A percentile compares a stretch with the other conserved stretches of the same genome.
These are phyloP conservation scores for Tremella fuciformis DNA, from an alignment of 768 basidiomycete species.

Conservation along the genomic window DNA sequence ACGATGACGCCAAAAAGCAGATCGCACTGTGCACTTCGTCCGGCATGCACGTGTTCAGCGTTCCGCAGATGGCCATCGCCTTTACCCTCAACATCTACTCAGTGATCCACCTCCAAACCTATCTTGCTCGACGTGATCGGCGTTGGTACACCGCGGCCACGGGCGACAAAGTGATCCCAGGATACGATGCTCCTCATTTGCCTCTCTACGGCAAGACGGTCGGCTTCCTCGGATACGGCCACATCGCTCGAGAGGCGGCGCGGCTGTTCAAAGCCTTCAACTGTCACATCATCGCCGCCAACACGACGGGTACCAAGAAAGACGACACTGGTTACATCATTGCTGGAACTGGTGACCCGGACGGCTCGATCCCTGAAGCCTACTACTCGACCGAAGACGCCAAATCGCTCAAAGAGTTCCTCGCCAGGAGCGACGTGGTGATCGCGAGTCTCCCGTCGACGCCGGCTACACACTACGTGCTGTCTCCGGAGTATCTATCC, in stretches of 20 bases:
- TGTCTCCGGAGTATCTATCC: constrained; percentile 31
- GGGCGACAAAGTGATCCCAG: too few species aligned
- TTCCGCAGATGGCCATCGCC: constrained; percentile 27
- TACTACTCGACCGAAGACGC: constrained; percentile 36
- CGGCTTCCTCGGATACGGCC: constrained; percentile 41
- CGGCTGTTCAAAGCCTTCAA: constrained; percentile 42
- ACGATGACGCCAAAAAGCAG: constrained; percentile 23
- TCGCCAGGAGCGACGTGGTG: constrained; percentile 35
- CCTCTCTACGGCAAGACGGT: not conserved
- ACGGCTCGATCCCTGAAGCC: constrained; percentile 34
- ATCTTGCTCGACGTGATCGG: too few species aligned
- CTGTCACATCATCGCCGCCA: constrained; percentile 45
- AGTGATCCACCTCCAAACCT: too few species aligned
- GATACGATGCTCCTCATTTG: too few species aligned
- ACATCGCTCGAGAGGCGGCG: constrained; percentile 47
- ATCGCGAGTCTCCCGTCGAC: constrained; percentile 47
- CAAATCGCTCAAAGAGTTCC: constrained; percentile 32
- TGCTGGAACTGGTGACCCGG: constrained; percentile 40
- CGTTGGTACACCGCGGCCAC: too few species aligned
- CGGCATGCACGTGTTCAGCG: constrained; percentile 29
- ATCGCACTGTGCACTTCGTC: constrained; percentile 30
- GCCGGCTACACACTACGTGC: constrained; percentile 29
- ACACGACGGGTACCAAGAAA: constrained; percentile 34
- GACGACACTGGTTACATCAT: constrained; percentile 43
- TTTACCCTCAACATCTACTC: too few species aligned